Evolutionary conservation across 352 stramenopile genomes (phyloP), one percentile per base, ranked within the genome.

Genomic region (Phytophthora colocasiae): DNA sequence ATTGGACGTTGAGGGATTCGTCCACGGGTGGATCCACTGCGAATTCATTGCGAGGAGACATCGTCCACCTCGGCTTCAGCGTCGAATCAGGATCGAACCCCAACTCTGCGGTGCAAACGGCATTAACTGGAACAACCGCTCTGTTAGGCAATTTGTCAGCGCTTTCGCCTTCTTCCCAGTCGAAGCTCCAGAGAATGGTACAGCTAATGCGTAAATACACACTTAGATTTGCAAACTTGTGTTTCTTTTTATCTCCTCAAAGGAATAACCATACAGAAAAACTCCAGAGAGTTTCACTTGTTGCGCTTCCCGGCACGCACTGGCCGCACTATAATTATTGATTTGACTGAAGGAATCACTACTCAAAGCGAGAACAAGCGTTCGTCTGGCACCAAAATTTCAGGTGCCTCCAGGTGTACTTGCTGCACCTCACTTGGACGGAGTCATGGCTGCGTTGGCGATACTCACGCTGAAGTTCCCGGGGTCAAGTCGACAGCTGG

Each of bases 281-380:
- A 11, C 9, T 40, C 9, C 11, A 17, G 38, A 43, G 38, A 22
- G 38, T 10, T 43, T 22, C n/a, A 22, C 14, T 22, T 14, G 24
- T 49, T 58, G 38, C 26, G 17, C 40, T 11, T n/a, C n/a, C n/a
- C n/a, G 51, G 17, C 39, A 39, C 36, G 11, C 38, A 19, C 38
- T 48, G 6, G 14, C 51, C 26, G 51, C 12, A 29, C 26, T 48
- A 58, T 58, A 58, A 58, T n/a, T n/a, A 49, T 57, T 57, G 32
- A 57, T 44, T 27, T 56, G 31, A 29, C 31, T 22, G 31, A 8
- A 49, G n/a, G 51, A 6, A 14, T 36, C 24, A 26, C 24, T 58
- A 31, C 19, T 69, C 44, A 77, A 38, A 79, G 71, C 29, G 71
- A 71, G 50, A 79, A 79, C 51, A 75, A 69, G 15, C 71, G 71